Conservation (phyloP, 1,139 yeast genomes). For the Taphrina wiesneri region DNA sequence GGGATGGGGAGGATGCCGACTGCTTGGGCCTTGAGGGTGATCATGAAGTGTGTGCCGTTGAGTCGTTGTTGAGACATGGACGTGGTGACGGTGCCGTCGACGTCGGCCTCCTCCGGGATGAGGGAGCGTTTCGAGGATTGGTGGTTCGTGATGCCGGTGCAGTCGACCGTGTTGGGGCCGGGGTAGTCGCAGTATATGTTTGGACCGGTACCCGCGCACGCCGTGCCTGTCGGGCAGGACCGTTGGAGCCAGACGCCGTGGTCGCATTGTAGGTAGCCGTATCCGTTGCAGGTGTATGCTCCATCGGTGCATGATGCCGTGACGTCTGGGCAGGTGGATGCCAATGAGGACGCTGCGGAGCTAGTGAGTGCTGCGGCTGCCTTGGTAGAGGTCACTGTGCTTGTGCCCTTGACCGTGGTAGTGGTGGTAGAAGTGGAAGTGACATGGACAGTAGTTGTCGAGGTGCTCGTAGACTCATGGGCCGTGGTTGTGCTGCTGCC, state of each 20-base stretch:
- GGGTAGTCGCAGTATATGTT: constrained; percentile 39
- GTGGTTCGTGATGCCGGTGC: constrained; percentile 23
- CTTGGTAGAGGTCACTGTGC: constrained; percentile 21
- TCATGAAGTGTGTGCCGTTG: constrained; percentile 35
- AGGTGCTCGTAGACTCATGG: constrained; percentile 28
- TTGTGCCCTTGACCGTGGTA: constrained; percentile 29
- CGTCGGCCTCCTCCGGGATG: not conserved
- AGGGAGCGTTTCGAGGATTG: constrained; percentile 12
- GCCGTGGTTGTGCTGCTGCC: constrained; percentile 19
- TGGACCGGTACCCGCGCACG: constrained; percentile 48
- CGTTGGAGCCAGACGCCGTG: constrained; percentile 57
- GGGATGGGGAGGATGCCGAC: constrained; percentile 38
- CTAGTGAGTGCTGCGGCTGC: constrained; percentile 33
- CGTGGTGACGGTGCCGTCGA: constrained; percentile 24
- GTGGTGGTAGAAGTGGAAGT: constrained; percentile 36
- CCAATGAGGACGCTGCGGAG: constrained; percentile 14
- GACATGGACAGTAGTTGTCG: constrained; percentile 39
- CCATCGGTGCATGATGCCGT: constrained; percentile 51
- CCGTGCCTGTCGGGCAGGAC: constrained; percentile 60
- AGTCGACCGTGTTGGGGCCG: constrained; percentile 34
- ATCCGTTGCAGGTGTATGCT: constrained; percentile 54
- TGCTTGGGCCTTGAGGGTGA: constrained; percentile 38
- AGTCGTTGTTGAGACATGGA: constrained; percentile 36
- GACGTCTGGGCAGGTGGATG: constrained; percentile 27
- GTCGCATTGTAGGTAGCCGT: constrained; percentile 57